Evolutionary conservation across 192 early-diverging fungal genomes (phyloP), one percentile per base, ranked within the genome.

Genomic region (Podila verticillata): DNA sequence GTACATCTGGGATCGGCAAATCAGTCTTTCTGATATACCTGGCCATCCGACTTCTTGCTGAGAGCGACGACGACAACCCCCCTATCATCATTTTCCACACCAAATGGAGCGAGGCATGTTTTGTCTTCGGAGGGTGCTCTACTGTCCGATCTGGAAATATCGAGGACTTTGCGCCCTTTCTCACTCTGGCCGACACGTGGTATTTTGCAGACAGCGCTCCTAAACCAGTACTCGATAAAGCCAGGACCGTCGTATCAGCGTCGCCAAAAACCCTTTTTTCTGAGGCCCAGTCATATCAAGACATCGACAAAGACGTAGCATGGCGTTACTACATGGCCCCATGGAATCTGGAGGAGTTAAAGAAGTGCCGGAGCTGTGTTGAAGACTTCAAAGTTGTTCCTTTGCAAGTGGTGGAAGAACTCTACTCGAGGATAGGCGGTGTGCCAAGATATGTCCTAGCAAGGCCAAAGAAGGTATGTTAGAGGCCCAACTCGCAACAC

Each of bases 21-120:
- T 83, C 74, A 31, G 68, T 51, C 48, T 83, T 83, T 47, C 61
- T 83, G 19, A 35, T 83, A 63, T 83, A 83, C 48, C 56, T 83
- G 9, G 30, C 74, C 44, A 73, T 83, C 48, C 51, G 63, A 51
- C 56, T 70, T 57, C 66, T 83, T 74, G 65, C 64, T 65, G 49
- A 72, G 57, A 57, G 56, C 31, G 34, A 72, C n/a, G 51, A 68
- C 57, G 28, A 39, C 65, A 68, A 67, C 34, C 70, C 77, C 17
- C 57, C 68, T 12, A 72, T 80, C 0, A 61, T 73, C 32, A 61
- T 80, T 62, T 80, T 62, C 54, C 68, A 73, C 30, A 61, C 54
- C 28, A 66, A 54, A 24, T n/a, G 51, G 22, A 54, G 30, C 26
- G 9, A 24, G 5, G 0, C 15, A 32, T 67, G 65, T 24, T 67